Evolutionary conservation across 1,284 basidiomycete genomes (phyloP).

Genomic region (Violaceomyces palustris): DNA sequence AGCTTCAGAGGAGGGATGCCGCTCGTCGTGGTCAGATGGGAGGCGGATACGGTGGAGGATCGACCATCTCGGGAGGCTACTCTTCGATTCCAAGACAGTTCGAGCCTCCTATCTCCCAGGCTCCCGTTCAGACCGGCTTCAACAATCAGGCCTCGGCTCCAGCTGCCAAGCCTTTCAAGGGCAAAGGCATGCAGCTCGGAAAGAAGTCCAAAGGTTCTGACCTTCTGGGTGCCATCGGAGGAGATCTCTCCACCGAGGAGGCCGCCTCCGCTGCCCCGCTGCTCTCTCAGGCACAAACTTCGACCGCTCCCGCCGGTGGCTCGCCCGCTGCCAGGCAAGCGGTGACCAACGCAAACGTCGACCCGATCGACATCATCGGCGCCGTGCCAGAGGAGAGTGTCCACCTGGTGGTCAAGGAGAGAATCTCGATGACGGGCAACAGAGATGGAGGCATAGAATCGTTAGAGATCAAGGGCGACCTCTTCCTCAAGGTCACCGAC

Average conservation of each 20-base stretch:
- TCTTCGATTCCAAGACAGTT: conserved; percentile 21
- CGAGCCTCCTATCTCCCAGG: conserved; percentile 33
- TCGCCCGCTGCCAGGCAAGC: conserved; percentile 20
- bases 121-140: conserved; percentile 40
- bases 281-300: conserved; percentile 56
- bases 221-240: conserved; percentile 76
- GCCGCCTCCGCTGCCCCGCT: conserved; percentile 54
- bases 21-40: conserved; percentile 40
- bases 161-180: conserved; percentile 73
- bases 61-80: conserved; percentile 19
- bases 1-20: conserved; percentile 77
- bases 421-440: conserved; percentile 70
- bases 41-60: conserved; percentile 24
- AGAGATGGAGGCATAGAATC: conserved; percentile 86
- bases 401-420: conserved; percentile 79
- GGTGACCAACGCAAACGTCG: too few relatives aligned
- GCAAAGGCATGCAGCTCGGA: conserved; percentile 95
- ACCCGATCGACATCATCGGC: conserved; percentile 59
- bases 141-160: conserved; percentile 13
- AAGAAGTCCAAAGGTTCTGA: conserved; percentile 86
- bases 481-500: conserved; percentile 82
- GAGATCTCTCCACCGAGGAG: conserved; percentile 30
- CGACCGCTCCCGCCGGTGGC: conserved; percentile 26
- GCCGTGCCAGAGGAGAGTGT: conserved; percentile 75
- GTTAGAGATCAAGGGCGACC: conserved; percentile 87